Evolutionary conservation across 2,329 filamentous ascomycete species (phyloP), one percentile per base, ranked within the genome.

Genomic region (Fusarium oligoseptatum): DNA sequence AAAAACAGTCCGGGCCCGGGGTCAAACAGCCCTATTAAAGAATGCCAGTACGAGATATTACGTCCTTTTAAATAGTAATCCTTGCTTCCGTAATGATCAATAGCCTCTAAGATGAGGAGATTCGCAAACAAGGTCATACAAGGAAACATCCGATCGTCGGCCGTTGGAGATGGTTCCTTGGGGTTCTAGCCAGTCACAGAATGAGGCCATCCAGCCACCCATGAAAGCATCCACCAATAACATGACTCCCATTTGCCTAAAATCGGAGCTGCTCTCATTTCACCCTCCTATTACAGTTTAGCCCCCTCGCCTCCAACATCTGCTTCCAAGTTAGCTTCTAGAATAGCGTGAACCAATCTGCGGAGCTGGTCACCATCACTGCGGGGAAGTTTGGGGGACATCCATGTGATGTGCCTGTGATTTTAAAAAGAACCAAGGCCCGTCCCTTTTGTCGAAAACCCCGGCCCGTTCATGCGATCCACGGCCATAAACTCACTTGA

Each of bases 201-300:
- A 32, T 62, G 39, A 62, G 60, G 60, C 43, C 60, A 62, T 62
- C 29, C 58, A 57, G 56, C 11, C 37, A 43, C 27, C 57, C 57
- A 9, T 32, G 57, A 15, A 14, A 6, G 7, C 14, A 2, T 41
- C 22, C 20, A n/a, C 60, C 60, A 63, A 63, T 52, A 5, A 22
- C 1, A 32, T 8, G 7, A 1, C 15, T 41, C 20, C 6, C 6
- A 12, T 24, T 39, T 39, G n/a, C 43, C 60, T 63, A 52, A 52
- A 52, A 41, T 36, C 60, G 61, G 61, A 4, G 0, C 29, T 66
- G 66, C 64, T 77, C 73, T 77, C 73, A 65, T 50, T 76, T 17
- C 0, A 68, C 9, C 39, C 1, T 68, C 75, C 56, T n/a, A 2
- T 66, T 66, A 2, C 0, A 34, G 66, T 1, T 3, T 77, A 74